Conservation (phyloP, 129 eudicot species). For the Dittrichia graveolens region DNA sequence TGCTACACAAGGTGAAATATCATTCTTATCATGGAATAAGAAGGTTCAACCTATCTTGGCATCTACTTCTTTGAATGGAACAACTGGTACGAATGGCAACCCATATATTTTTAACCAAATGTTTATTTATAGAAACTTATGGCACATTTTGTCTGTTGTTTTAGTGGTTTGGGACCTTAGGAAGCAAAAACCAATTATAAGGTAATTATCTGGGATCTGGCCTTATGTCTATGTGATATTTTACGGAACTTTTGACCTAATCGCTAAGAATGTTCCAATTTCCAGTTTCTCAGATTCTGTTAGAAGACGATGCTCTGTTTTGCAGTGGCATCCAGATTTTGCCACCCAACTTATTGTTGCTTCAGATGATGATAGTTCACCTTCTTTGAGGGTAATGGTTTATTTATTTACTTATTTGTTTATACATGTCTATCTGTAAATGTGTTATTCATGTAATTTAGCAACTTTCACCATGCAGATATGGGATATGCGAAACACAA, state of each 20-base stretch:
- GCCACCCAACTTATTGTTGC: slow-evolving; percentile 92
- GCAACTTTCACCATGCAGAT: slow-evolving; percentile 51
- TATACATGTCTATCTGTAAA: neutral
- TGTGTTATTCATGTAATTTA: slow-evolving; percentile 16
- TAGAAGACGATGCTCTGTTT: slow-evolving; percentile 91
- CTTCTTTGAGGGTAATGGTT: slow-evolving; percentile 70
- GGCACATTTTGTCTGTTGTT: slow-evolving; percentile 26
- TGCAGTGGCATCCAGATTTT: slow-evolving; percentile 97
- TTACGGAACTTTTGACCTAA: neutral
- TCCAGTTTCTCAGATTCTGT: slow-evolving; percentile 80
- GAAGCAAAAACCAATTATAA: slow-evolving; percentile 92
- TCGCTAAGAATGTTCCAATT: slow-evolving; percentile 19
- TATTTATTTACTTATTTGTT: neutral
- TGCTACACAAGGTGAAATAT: slow-evolving; percentile 89
- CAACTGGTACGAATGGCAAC: slow-evolving; percentile 57
- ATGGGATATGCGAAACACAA: slow-evolving; percentile 94
- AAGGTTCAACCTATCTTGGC: slow-evolving; percentile 87
- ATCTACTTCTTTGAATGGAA: slow-evolving; percentile 83
- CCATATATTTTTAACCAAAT: neutral
- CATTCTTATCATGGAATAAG: slow-evolving; percentile 89
- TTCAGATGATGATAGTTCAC: slow-evolving; percentile 90
- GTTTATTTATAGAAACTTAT: slow-evolving; percentile 19
- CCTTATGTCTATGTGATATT: slow-evolving; percentile 11
- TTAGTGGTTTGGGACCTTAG: slow-evolving; percentile 96
- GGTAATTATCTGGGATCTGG: slow-evolving; percentile 41